Conservation (phyloP, 192 early-diverging fungal species). For the Backusella morwellensis region DNA sequence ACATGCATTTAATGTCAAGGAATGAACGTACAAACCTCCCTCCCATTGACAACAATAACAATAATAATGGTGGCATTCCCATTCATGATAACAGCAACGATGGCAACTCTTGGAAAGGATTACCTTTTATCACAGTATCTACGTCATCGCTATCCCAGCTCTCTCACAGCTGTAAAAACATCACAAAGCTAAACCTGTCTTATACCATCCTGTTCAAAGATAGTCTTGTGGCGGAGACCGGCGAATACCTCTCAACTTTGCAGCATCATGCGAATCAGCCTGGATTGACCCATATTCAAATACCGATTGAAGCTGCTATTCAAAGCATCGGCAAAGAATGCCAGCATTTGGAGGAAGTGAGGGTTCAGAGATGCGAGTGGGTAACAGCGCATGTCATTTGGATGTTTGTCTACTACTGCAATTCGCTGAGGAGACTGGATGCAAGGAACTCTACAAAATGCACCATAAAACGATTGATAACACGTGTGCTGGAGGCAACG, state of each 20-base stretch:
- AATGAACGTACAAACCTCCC: not conserved
- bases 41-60: not conserved
- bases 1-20: not conserved
- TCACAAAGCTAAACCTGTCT: conserved; percentile 36
- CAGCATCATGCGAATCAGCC: conserved; percentile 42
- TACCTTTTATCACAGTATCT: conserved; percentile 35
- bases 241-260: conserved; percentile 44
- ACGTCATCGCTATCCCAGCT: conserved; percentile 47
- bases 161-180: conserved; percentile 34
- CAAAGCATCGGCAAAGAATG: conserved; percentile 40
- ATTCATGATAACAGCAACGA: not conserved
- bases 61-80: not conserved
- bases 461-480: conserved; percentile 23
- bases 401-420: conserved; percentile 30
- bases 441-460: conserved; percentile 38
- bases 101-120: not conserved
- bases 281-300: conserved; percentile 39
- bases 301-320: conserved; percentile 35
- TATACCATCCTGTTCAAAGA: conserved; percentile 34
- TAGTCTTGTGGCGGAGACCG: conserved; percentile 43
- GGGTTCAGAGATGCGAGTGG: conserved; percentile 45
- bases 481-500: conserved; percentile 25
- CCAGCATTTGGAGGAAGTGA: conserved; percentile 27
- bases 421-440: conserved; percentile 34
- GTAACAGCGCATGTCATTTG: conserved; percentile 37